Evolutionary conservation across 352 stramenopile genomes (phyloP).

Genomic region (Peronosclerospora sorghi): DNA sequence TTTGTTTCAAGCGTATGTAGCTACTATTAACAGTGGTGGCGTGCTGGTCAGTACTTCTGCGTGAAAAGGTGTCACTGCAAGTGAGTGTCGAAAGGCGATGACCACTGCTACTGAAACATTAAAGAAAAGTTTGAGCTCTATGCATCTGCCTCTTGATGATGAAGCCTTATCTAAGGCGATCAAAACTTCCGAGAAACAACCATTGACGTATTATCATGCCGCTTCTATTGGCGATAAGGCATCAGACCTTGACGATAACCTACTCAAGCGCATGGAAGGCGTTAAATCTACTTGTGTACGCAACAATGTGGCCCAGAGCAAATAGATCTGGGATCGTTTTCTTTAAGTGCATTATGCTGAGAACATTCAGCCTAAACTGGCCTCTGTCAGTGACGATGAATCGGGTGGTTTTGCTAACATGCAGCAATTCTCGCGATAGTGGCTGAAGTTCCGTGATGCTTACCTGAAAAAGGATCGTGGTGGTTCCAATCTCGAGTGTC

Average conservation of each 20-base stretch:
- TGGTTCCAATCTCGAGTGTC: constrained; percentile 58
- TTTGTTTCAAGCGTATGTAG: constrained; percentile 70
- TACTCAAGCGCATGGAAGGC: constrained; percentile 59
- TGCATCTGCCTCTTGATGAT: constrained; percentile 58
- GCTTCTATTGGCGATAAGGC: constrained; percentile 60
- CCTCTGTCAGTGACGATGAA: constrained; percentile 34
- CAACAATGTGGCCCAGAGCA: constrained; percentile 48
- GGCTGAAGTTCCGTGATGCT: constrained; percentile 55
- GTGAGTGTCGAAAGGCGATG: constrained; percentile 73
- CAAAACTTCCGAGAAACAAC: constrained; percentile 41
- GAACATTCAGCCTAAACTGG: constrained; percentile 69
- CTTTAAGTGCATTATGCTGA: constrained; percentile 72
- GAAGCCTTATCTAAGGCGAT: constrained; percentile 51
- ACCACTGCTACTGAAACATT: constrained; percentile 45
- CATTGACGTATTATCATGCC: constrained; percentile 43
- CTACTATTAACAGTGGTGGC: constrained; percentile 80
- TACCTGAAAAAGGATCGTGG: constrained; percentile 63
- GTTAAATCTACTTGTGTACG: constrained; percentile 34
- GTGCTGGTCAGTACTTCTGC: constrained; percentile 81
- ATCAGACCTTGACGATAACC: constrained; percentile 46
- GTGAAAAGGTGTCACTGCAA: constrained; percentile 76
- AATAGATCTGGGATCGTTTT: constrained; percentile 71
- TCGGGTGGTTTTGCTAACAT: constrained; percentile 57
- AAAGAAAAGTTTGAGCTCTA: constrained; percentile 40
- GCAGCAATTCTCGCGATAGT: constrained; percentile 66